Evolutionary conservation across 2,329 filamentous ascomycete genomes (phyloP).

Genomic region (Arachnopeziza araneosa): DNA sequence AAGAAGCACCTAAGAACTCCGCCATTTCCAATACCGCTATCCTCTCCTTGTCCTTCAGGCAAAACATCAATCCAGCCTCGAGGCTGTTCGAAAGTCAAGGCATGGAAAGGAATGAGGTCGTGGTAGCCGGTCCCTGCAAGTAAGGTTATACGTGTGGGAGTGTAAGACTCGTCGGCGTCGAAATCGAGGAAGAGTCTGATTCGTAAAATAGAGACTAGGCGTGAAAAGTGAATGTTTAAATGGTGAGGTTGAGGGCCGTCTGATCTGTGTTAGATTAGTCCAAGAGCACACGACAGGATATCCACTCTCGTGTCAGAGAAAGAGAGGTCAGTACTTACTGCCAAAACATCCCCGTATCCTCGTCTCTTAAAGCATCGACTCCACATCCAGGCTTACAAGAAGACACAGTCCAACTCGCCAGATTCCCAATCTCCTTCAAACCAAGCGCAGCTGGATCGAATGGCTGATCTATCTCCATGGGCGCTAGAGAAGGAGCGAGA

Average conservation of each 20-base stretch:
- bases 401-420: slow-evolving; percentile 78
- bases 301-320: background rate
- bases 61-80: slow-evolving; percentile 89
- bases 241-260: slow-evolving; percentile 80
- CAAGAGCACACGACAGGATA: background rate
- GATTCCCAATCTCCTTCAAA: slow-evolving; percentile 78
- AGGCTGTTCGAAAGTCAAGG: slow-evolving; percentile 71
- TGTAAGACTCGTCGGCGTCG: slow-evolving; percentile 90
- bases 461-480: slow-evolving; percentile 30
- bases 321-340: slow-evolving; percentile 48
- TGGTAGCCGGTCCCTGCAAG: slow-evolving; percentile 87
- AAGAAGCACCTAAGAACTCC: slow-evolving; percentile 82
- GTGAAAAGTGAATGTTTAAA: slow-evolving; percentile 80
- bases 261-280: slow-evolving; percentile 45
- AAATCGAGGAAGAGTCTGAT: slow-evolving; percentile 88
- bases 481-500: slow-evolving; percentile 14
- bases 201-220: slow-evolving; percentile 70
- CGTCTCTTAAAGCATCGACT: slow-evolving; percentile 68
- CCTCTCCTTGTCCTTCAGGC: slow-evolving; percentile 49
- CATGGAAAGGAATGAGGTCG: slow-evolving; percentile 81
- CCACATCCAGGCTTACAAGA: slow-evolving; percentile 77
- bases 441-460: slow-evolving; percentile 48
- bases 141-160: slow-evolving; percentile 86
- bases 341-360: slow-evolving; percentile 71
- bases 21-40: slow-evolving; percentile 58